These are phyloP conservation scores for Hebeloma cylindrosporum DNA, from an alignment of 768 basidiomycete species.

Conservation along the genomic window DNA sequence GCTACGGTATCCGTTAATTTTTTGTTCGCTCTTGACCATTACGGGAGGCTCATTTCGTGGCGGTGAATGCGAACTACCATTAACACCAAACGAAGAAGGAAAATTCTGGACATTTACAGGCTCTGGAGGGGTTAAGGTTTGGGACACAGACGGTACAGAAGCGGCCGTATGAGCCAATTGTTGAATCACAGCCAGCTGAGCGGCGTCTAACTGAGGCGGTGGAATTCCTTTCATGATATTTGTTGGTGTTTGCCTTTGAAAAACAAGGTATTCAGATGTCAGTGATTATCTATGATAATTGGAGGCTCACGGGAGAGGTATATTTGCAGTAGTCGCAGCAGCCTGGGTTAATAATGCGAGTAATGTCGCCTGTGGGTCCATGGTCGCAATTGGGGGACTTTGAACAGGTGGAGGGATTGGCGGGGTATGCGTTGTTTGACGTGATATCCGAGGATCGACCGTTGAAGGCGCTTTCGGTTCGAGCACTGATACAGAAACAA, in stretches of 20 bases:
- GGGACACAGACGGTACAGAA: conserved; percentile 33
- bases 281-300: conserved; percentile 2
- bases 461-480: conserved; percentile 30
- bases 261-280: not conserved
- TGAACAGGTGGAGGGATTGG: conserved; percentile 18
- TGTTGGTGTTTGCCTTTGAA: conserved; percentile 60
- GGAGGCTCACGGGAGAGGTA: conserved; percentile 39
- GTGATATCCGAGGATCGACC: conserved; percentile 25
- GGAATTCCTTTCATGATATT: conserved; percentile 47
- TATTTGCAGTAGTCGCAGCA: conserved; percentile 36
- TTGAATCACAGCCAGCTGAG: conserved; percentile 72
- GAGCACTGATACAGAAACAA: conserved; percentile 62
- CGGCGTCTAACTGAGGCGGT: conserved; percentile 42
- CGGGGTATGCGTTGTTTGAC: conserved; percentile 25
- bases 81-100: conserved; percentile 32
- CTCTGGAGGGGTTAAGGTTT: conserved; percentile 29
- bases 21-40: conserved; percentile 38
- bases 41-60: conserved; percentile 46
- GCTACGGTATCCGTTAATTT: conserved; percentile 49
- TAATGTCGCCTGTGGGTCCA: conserved; percentile 62
- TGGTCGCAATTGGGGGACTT: conserved; percentile 26
- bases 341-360: conserved; percentile 72
- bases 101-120: conserved; percentile 33
- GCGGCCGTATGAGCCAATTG: conserved; percentile 68
- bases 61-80: conserved; percentile 37